Conservation (phyloP, 2,329 filamentous ascomycete species). For the Sarocladium kiliense region DNA sequence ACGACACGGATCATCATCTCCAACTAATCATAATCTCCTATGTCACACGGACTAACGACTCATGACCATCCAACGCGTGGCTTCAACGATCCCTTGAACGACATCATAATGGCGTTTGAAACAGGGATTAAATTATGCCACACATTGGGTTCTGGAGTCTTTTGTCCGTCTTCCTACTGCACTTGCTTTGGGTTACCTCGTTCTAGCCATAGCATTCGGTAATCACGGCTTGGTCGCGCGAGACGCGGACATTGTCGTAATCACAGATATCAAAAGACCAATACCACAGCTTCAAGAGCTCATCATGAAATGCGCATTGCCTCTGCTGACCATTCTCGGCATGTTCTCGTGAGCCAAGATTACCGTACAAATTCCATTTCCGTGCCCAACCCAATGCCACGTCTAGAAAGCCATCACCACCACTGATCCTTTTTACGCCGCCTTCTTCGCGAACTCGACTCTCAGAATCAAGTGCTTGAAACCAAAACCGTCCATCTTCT, state of each 20-base stretch:
- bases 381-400: conserved; percentile 1
- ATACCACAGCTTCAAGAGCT: too few relatives aligned
- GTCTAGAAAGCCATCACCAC: conserved; percentile 18
- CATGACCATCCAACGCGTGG: background rate
- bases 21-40: background rate
- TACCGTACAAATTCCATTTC: conserved; percentile 9
- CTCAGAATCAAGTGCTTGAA: conserved; percentile 83
- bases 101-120: background rate
- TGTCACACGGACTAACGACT: background rate
- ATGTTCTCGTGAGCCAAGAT: conserved; percentile 8
- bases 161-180: background rate
- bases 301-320: conserved; percentile 4
- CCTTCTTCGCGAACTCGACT: conserved; percentile 84
- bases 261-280: too few relatives aligned
- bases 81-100: background rate
- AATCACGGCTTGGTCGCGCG: too few relatives aligned
- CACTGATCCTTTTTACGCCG: conserved; percentile 27
- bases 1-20: background rate
- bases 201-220: too few relatives aligned
- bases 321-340: background rate
- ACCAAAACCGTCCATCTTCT: conserved; percentile 96
- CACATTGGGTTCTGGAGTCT: background rate
- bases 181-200: background rate
- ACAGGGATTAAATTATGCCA: background rate
- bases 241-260: too few relatives aligned